Conservation (phyloP, 2,329 filamentous ascomycete species). For the Aureobasidium sp. region DNA sequence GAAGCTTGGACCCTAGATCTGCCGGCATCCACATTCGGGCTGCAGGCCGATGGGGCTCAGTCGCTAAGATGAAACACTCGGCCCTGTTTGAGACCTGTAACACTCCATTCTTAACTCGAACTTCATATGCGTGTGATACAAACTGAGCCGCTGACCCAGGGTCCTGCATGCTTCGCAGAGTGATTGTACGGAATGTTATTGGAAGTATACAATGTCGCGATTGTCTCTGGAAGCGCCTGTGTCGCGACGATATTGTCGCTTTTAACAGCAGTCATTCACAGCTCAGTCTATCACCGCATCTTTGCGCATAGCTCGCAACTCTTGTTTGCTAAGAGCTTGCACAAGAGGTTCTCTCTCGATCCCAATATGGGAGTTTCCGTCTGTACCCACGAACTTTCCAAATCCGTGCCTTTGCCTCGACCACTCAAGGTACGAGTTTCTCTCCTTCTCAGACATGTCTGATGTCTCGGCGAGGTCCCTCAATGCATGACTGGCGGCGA, state of each 20-base stretch:
- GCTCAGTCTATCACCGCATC: too few species aligned
- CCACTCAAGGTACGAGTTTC: conserved; percentile 25
- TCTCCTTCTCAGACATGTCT: conserved; percentile 27
- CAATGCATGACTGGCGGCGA: conserved; percentile 53
- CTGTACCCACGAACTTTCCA: conserved; percentile 54
- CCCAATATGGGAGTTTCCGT: conserved; percentile 55
- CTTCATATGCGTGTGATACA: neutral
- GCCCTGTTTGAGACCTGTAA: conserved; percentile 6
- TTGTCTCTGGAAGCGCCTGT: too few species aligned
- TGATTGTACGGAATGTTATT: too few species aligned
- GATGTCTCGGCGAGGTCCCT: conserved; percentile 37
- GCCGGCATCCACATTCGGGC: conserved; percentile 7
- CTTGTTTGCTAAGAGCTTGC: conserved; percentile 5
- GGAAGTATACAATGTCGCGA: too few species aligned
- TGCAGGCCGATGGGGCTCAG: conserved; percentile 4
- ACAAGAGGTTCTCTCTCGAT: conserved; percentile 55
- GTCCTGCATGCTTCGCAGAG: too few species aligned
- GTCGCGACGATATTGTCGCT: too few species aligned
- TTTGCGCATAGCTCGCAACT: neutral
- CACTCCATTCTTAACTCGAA: neutral
- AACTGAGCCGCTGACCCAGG: neutral
- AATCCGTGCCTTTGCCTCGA: conserved; percentile 47
- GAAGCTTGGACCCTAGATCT: conserved; percentile 10
- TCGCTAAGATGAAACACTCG: conserved; percentile 19
- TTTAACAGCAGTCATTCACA: too few species aligned